Percentiles rank a stretch among this genome's conserved stretches.
These are phyloP conservation scores for Cladosporium oxysporum DNA, from an alignment of 2,329 filamentous ascomycete genomes.

Conservation along the genomic window DNA sequence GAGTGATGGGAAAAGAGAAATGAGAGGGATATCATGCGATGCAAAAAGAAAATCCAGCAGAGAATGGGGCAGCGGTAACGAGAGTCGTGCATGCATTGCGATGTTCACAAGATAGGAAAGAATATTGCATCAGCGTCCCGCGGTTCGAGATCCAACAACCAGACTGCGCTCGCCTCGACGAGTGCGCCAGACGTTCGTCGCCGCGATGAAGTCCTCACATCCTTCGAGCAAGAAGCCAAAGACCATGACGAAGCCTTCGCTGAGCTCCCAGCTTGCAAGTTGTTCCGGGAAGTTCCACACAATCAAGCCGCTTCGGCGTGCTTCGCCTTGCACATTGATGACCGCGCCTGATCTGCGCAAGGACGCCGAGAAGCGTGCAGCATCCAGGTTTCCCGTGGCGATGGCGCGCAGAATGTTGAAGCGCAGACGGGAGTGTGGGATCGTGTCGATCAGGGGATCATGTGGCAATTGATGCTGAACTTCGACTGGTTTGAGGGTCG, in stretches of 20 bases:
- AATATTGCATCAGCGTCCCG: not conserved
- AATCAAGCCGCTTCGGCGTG: constrained; percentile 34
- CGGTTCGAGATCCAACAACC: constrained; percentile 1
- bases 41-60: not conserved
- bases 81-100: not conserved
- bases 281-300: constrained; percentile 47
- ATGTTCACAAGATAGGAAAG: not conserved
- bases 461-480: constrained; percentile 34
- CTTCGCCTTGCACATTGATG: constrained; percentile 26
- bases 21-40: not conserved
- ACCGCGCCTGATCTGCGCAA: constrained; percentile 33
- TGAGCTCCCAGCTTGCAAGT: constrained; percentile 46
- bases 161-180: constrained; percentile 34
- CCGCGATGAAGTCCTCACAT: constrained; percentile 41
- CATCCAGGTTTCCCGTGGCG: constrained; percentile 28
- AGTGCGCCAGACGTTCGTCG: constrained; percentile 46
- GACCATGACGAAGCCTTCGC: constrained; percentile 41
- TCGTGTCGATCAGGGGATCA: constrained; percentile 34
- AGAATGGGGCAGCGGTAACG: not conserved
- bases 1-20: not conserved
- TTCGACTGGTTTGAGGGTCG: constrained; percentile 30
- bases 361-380: constrained; percentile 26
- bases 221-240: constrained; percentile 45
- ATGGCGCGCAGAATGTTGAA: constrained; percentile 34
- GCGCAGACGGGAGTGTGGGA: constrained; percentile 33